Evolutionary conservation across 2,329 filamentous ascomycete genomes (phyloP).

Genomic region (Botryotinia convoluta): DNA sequence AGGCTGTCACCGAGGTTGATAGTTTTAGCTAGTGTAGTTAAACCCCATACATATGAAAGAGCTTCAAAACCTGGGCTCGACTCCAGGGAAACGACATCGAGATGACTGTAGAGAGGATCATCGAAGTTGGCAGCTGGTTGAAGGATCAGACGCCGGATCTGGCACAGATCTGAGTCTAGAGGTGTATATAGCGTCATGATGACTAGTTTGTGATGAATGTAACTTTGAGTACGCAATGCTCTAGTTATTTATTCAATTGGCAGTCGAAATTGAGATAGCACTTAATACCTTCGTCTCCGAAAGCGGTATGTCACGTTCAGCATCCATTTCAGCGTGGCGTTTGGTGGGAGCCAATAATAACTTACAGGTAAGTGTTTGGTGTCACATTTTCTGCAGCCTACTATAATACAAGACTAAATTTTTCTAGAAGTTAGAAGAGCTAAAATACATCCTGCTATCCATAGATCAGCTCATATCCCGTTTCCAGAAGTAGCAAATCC

Average conservation of each 20-base stretch:
- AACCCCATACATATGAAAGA: slow-evolving; percentile 23
- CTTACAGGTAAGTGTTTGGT: not conserved
- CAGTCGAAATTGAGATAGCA: rapidly evolving
- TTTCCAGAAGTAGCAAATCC: not conserved
- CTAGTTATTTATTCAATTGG: not conserved
- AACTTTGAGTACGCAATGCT: not conserved
- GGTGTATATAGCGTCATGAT: not conserved
- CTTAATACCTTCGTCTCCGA: not conserved
- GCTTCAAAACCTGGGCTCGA: slow-evolving; percentile 20
- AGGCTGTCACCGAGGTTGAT: not conserved
- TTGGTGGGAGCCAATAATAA: not conserved
- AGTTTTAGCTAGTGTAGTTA: not conserved
- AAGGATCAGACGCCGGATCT: slow-evolving; percentile 19
- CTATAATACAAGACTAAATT: not conserved
- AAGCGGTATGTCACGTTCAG: not conserved
- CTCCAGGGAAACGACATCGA: slow-evolving; percentile 16
- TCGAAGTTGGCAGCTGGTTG: not conserved
- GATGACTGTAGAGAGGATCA: slow-evolving; percentile 11
- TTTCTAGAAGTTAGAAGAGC: not conserved
- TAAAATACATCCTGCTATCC: not conserved
- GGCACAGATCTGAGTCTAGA: not conserved
- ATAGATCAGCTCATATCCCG: not conserved
- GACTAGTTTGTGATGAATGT: not conserved
- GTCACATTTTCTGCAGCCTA: not conserved
- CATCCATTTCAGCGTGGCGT: slow-evolving; percentile 8